phyloP scores from a whole-genome alignment of 768 basidiomycete species.

The Pleurotus tuoliensis region DNA sequence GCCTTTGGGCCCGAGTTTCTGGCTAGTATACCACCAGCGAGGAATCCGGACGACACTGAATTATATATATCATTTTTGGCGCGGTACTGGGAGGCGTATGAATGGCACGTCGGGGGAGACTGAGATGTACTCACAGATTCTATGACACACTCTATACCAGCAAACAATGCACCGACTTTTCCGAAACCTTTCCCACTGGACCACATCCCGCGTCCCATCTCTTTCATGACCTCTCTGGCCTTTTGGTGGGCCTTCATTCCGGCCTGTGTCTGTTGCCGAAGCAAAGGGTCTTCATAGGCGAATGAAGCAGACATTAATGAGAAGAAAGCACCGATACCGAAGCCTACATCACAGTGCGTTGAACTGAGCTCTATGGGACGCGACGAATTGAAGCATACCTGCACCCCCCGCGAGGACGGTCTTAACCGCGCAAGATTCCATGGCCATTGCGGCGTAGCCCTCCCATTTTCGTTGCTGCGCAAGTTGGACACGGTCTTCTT shows the following conservation, averaged over 20 bases:
- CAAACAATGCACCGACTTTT: slow-evolving; percentile 90
- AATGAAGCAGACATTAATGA: slow-evolving; percentile 95
- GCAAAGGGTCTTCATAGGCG: slow-evolving; percentile 89
- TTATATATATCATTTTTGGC: slow-evolving; percentile 96
- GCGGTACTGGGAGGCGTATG: slow-evolving; percentile 65
- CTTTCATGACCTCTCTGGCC: slow-evolving; percentile 80
- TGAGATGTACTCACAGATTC: slow-evolving; percentile 68
- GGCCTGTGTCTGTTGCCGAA: slow-evolving; percentile 57
- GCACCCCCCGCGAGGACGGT: slow-evolving; percentile 75
- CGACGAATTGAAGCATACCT: slow-evolving; percentile 49
- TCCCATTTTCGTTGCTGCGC: slow-evolving; percentile 78
- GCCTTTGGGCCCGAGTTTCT: slow-evolving; percentile 85
- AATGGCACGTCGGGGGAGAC: neutral
- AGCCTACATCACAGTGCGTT: slow-evolving; percentile 46
- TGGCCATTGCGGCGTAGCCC: slow-evolving; percentile 60
- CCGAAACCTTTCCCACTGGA: slow-evolving; percentile 87
- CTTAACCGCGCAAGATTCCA: slow-evolving; percentile 88
- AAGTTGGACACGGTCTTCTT: slow-evolving; percentile 69
- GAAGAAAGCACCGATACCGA: slow-evolving; percentile 92
- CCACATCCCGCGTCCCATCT: slow-evolving; percentile 95
- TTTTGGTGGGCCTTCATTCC: slow-evolving; percentile 69
- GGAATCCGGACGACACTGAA: slow-evolving; percentile 81
- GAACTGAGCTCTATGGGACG: slow-evolving; percentile 8
- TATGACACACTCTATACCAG: slow-evolving; percentile 94
- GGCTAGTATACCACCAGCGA: slow-evolving; percentile 86